Base-by-base conservation (phyloP, 2,329 filamentous ascomycete genomes). In the Stylonectria norvegica region DNA sequence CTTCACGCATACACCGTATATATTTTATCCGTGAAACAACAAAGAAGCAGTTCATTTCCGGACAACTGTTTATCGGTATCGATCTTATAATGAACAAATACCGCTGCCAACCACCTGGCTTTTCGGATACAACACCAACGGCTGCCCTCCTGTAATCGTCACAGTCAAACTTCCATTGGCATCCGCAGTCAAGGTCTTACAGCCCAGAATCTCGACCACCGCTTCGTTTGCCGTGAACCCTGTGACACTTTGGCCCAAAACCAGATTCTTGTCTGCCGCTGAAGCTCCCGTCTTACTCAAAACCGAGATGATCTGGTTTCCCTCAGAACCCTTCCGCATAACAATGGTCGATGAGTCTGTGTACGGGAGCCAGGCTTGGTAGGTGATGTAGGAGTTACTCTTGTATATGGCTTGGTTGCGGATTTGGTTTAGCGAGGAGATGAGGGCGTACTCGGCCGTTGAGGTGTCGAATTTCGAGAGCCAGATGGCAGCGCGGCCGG, bases 331-430 rank as follows among this genome's bases (percentile, higher is more conserved):
- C 27, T 48, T 48, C 9, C 45, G 36, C 42, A 48, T 39, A 8
- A 45, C 45, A 15, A 45, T 19, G 10, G 39, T 43, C 3, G 41
- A 37, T 14, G 18, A 20, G 15, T 42, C 41, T 1, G 29, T 45
- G 34, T 45, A 48, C 3, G 45, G 42, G 7, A 48, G 8, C 45
- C 45, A 48, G 5, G 45, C 45, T 9, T 45, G 25, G 36, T 48
- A 48, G 1, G 38, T 45, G 30, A 48, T 35, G 34, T 48, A 48
- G 5, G 42, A 35, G 18, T 25, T 43, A 23, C 29, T 27, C 45
- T 45, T 48, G 39, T 34, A 43, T 20, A 48, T 48, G 6, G 45
- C 45, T 9, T 45, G 45, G 34, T 43, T 48, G 8, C 45, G 45
- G 17, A 48, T 17, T 20, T 48, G 45, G 36, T 48, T 48, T 5